Evolutionary conservation across 306 rosid genomes (phyloP), one percentile per base, ranked within the genome.

Genomic region (Ormosia semicastrata): DNA sequence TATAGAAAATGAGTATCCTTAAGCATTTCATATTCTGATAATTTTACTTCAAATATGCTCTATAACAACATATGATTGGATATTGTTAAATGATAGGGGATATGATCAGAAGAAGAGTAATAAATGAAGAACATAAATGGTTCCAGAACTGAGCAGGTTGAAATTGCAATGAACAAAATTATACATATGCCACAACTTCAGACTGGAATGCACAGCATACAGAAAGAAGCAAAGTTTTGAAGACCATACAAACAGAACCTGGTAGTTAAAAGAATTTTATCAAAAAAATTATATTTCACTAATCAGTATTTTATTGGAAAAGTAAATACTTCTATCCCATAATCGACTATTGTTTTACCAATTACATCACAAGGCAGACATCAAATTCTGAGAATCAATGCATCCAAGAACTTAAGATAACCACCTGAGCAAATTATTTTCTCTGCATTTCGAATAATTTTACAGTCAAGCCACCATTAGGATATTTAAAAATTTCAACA

Each of bases 331-430:
- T 65, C 50, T 43, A 63, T 41, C 33, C 67, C 59, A 32, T 14
- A 47, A 53, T n/a, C 2, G 0, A 58, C 24, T 36, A 50, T 13
- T 36, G 37, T 4, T 52, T 47, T 62, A 6, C 65, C 46, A 24
- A 43, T 33, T n/a, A 73, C 52, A 34, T 66, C 67, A 82, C 18
- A 64, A 37, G 50, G 4, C 53, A 83, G 56, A 62, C 71, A 60
- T 59, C 43, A 82, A 58, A 44, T 82, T 37, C 10, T 6, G n/a
- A 29, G 8, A 37, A 58, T 32, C 12, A 2, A 10, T 49, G 41
- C 74, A 60, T 30, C 52, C 30, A 76, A 50, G 33, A 70, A 63
- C 58, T 7, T 36, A 12, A 40, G 50, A 65, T 54, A 40, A 29
- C 46, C 56, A 1, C 4, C 18, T 14, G 10, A 53, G 65, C 15